These are phyloP conservation scores for Alternaria alternata DNA, from an alignment of 2,329 filamentous ascomycete species.

Conservation along the genomic window DNA sequence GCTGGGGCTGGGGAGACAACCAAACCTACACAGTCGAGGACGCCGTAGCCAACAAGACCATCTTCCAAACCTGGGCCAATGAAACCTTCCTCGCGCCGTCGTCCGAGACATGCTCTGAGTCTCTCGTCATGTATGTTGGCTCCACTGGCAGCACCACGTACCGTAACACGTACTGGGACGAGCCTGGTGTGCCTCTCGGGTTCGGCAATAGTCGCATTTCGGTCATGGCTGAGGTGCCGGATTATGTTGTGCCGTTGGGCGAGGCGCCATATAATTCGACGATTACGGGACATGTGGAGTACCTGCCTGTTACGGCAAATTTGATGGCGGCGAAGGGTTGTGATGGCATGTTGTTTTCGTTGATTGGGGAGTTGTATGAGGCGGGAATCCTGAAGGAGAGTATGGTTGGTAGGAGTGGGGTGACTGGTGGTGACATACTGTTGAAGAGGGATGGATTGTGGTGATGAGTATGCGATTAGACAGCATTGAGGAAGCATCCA, in stretches of 20 bases:
- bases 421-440: conserved; percentile 54
- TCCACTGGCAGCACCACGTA: conserved; percentile 51
- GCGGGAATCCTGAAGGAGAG: conserved; percentile 60
- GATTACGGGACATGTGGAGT: conserved; percentile 59
- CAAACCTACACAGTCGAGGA: conserved; percentile 50
- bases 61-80: conserved; percentile 60
- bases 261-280: conserved; percentile 56
- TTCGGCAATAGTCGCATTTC: conserved; percentile 60
- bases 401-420: conserved; percentile 53
- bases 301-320: conserved; percentile 66
- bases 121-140: conserved; percentile 60
- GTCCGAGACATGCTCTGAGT: conserved; percentile 58
- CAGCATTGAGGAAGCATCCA: no score
- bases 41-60: conserved; percentile 60
- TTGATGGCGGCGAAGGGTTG: conserved; percentile 67
- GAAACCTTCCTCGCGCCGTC: conserved; percentile 55
- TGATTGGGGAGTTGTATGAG: conserved; percentile 61
- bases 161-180: conserved; percentile 54
- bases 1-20: conserved; percentile 59
- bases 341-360: conserved; percentile 64
- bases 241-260: conserved; percentile 57
- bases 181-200: conserved; percentile 58
- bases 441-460: conserved; percentile 26
- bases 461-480: no score
- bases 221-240: conserved; percentile 57